Evolutionary conservation across 345 rosid genomes (phyloP), one percentile per base, ranked within the genome.

Genomic region (Adansonia digitata): DNA sequence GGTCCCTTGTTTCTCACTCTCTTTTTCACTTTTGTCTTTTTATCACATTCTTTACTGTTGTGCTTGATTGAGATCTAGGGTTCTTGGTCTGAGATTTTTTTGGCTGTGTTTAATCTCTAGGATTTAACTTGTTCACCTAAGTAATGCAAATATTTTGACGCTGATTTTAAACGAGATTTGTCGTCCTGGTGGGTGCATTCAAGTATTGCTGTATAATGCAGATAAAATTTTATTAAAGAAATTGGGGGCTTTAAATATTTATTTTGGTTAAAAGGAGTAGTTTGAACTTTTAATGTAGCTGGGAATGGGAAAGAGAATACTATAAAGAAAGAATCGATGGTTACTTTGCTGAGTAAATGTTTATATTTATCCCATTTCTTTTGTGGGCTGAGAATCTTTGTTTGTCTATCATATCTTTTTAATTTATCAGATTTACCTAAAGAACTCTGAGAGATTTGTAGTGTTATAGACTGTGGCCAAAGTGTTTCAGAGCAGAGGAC

Each of bases 1-100:
- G 97, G 99, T 91, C 29, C 29, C 12, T 42, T 45, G 14, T 53
- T 79, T 73, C 13, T 49, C 31, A 29, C 64, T 61, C 18, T 65
- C 20, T 24, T 15, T 66, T 45, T 18, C 39, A 68, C 20, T 7
- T 46, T 68, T 27, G 15, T 39, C 27, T 46, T 46, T 68, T 56
- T 26, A 12, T 42, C 42, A 15, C 35, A 5, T 22, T 66, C 52
- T 66, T 46, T 46, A 31, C 5, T 27, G 29, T 34, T 49, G 59
- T 69, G 12, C 43, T 69, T 69, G 17, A 43, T 57, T 69, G 76
- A 74, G 82, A 83, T 83, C 83, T 79, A 49, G 67, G 75, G 53
- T 71, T 84, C 73, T 42, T 10, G 45, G 78, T 4, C 26, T n/a
- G 27, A 15, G 45, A 37, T 6, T 15, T 59, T 56, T 34, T 20